phyloP scores from a whole-genome alignment of 345 rosid genomes.

The Alliaria petiolata region DNA sequence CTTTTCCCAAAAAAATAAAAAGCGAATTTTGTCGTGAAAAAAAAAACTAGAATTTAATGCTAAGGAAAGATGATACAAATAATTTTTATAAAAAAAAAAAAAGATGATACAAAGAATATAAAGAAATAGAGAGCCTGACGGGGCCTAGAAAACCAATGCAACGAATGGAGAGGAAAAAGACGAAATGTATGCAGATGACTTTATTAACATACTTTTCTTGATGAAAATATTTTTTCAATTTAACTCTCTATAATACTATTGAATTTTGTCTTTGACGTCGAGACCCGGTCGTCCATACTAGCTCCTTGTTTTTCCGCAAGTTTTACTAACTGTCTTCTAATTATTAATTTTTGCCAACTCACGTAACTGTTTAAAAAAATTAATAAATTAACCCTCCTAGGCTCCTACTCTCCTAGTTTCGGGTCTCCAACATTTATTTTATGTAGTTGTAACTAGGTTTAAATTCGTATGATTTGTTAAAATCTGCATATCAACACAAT shows the following conservation, averaged over 20 bases:
- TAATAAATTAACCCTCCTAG: neutral
- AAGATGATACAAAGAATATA: no score
- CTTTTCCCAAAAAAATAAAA: neutral
- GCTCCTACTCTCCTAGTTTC: no score
- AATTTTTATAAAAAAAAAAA: no score
- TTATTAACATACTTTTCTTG: neutral
- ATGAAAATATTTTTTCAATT: neutral
- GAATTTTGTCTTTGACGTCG: conserved; percentile 11
- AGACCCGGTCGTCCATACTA: neutral
- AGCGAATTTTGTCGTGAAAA: neutral
- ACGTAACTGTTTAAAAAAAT: neutral
- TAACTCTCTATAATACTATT: neutral
- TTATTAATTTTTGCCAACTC: neutral
- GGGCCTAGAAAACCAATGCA: neutral
- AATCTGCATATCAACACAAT: no score
- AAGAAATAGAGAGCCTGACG: neutral
- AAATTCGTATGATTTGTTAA: neutral
- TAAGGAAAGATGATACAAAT: neutral
- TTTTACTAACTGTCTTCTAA: conserved; percentile 1
- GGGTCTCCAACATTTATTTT: neutral
- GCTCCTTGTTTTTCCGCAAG: conserved; percentile 7
- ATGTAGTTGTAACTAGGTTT: neutral
- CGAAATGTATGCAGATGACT: conserved; percentile 22
- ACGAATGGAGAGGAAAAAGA: conserved; percentile 19
- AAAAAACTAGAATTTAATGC: neutral